A percentile compares a stretch with the other conserved stretches of the same genome.
Evolutionary conservation across 2,329 filamentous ascomycete genomes (phyloP).

Genomic region (Basipetospora chlamydospora): DNA sequence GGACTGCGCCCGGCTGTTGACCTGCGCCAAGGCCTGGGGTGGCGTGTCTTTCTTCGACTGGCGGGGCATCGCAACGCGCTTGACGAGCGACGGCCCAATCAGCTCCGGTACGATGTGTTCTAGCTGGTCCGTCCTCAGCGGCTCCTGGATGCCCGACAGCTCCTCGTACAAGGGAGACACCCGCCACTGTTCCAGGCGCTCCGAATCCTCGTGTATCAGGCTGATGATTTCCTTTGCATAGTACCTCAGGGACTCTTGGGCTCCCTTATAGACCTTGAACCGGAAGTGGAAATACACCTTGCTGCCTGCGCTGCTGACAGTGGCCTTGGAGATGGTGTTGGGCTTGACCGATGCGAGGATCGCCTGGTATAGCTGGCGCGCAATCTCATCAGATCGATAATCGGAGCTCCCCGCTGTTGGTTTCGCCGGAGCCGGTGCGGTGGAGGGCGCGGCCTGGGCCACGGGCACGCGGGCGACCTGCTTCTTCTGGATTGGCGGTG

Average conservation of each 20-base stretch:
- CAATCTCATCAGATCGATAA: neutral
- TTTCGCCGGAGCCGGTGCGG: no score
- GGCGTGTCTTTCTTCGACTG: no score
- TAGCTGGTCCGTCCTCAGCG: neutral
- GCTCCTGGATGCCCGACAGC: neutral
- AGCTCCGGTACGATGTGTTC: neutral
- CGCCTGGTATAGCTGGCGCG: constrained; percentile 1
- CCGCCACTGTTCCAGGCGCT: neutral
- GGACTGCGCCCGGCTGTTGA: no score
- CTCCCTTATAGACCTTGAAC: constrained; percentile 14
- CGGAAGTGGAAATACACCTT: constrained; percentile 19
- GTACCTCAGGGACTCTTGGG: neutral
- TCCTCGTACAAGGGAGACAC: neutral
- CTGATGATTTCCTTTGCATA: neutral
- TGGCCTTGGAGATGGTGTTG: constrained; percentile 12
- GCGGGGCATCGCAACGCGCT: no score
- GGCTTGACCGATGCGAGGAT: constrained; percentile 3
- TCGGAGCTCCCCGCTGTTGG: no score
- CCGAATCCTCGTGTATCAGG: neutral
- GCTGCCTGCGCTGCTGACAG: constrained; percentile 11
- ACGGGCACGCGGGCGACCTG: no score
- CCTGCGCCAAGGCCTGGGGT: no score
- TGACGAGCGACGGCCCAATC: constrained; percentile 2
- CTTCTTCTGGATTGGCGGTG: no score
- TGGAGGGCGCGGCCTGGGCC: no score